Conservation (phyloP, 352 stramenopile species). For the Nothophytophthora sp. region DNA sequence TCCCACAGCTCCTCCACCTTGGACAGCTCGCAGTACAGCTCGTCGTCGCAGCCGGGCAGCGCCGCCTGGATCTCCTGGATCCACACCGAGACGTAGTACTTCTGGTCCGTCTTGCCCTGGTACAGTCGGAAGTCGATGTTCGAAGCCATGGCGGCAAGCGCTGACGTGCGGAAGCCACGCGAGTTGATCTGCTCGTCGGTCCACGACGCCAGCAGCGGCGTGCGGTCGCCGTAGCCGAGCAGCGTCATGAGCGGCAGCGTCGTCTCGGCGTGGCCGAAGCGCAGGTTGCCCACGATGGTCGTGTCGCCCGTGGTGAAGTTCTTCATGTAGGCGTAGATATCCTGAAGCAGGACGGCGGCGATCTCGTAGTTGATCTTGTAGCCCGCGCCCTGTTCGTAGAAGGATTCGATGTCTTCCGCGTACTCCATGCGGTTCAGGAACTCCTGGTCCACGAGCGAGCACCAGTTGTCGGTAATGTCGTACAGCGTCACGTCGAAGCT, state of each 20-base stretch:
- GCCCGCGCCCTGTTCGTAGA: slow-evolving; percentile 60
- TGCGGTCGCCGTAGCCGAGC: slow-evolving; percentile 49
- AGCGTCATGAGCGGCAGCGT: slow-evolving; percentile 69
- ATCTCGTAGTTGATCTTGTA: slow-evolving; percentile 82
- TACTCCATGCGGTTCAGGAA: slow-evolving; percentile 61
- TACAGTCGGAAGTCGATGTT: slow-evolving; percentile 80
- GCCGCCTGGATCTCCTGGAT: slow-evolving; percentile 46
- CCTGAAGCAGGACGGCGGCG: slow-evolving; percentile 55
- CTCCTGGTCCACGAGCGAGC: slow-evolving; percentile 44
- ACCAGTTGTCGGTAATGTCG: slow-evolving; percentile 54
- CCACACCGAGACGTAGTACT: slow-evolving; percentile 53
- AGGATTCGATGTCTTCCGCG: slow-evolving; percentile 64
- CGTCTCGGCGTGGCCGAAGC: slow-evolving; percentile 79
- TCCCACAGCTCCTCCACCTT: slow-evolving; percentile 51
- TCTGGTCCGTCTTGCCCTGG: slow-evolving; percentile 31
- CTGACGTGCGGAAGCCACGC: slow-evolving; percentile 57
- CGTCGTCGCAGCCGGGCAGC: slow-evolving; percentile 43
- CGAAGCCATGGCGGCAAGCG: slow-evolving; percentile 60
- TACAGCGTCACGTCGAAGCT: slow-evolving; percentile 74
- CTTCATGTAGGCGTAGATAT: slow-evolving; percentile 55
- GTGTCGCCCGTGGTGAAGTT: slow-evolving; percentile 38
- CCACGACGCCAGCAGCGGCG: slow-evolving; percentile 33
- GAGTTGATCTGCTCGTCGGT: slow-evolving; percentile 36
- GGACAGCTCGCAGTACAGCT: slow-evolving; percentile 42
- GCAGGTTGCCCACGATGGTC: slow-evolving; percentile 41